These are phyloP conservation scores for Stenocarpella maydis DNA, from an alignment of 2,329 filamentous ascomycete genomes.

Conservation along the genomic window DNA sequence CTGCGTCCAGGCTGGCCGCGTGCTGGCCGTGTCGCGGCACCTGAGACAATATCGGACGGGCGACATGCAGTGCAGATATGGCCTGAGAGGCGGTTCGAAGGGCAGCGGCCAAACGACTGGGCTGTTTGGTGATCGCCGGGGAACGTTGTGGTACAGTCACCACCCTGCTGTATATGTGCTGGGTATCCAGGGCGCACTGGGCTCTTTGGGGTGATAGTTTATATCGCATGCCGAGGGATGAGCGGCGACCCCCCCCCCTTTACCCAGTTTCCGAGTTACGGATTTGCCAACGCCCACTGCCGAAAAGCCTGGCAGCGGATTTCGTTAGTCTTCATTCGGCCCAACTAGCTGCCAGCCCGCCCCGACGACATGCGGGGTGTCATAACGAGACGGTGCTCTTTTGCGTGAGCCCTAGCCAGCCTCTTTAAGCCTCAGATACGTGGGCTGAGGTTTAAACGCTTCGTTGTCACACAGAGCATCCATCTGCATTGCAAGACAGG, in stretches of 20 bases:
- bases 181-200: background rate
- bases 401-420: background rate
- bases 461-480: background rate
- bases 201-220: background rate
- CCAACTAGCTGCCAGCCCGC: too few relatives aligned
- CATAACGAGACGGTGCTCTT: background rate
- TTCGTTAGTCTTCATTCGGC: background rate
- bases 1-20: background rate
- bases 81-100: background rate
- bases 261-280: background rate
- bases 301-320: background rate
- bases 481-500: background rate
- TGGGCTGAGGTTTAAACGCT: background rate
- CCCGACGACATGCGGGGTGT: background rate
- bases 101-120: background rate
- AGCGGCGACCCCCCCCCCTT: constrained; percentile 21
- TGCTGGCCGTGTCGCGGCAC: too few relatives aligned
- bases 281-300: background rate
- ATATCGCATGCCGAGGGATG: background rate
- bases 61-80: background rate
- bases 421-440: background rate
- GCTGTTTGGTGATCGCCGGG: background rate
- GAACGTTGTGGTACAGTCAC: background rate
- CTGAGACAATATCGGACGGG: background rate
- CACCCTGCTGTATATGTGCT: background rate